phyloP scores from a whole-genome alignment of 768 basidiomycete species.

The Suillus cothurnatus region DNA sequence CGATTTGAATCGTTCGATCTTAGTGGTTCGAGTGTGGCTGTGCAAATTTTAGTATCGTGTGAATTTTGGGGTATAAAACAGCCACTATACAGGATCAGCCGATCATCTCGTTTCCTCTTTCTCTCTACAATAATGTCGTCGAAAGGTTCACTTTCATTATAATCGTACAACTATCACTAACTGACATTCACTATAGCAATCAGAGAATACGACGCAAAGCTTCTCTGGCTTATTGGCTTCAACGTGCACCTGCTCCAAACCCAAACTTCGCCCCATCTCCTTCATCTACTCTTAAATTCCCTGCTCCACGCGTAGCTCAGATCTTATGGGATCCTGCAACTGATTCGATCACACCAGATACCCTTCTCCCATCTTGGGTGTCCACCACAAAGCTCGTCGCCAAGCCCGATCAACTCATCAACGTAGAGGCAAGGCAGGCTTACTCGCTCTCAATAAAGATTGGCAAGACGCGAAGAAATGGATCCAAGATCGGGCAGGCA shows the following conservation, averaged over 20 bases:
- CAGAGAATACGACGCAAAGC: slow-evolving; percentile 99
- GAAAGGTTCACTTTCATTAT: slow-evolving; percentile 24
- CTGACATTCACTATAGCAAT: slow-evolving; percentile 52
- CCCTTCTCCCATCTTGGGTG: slow-evolving; percentile 76
- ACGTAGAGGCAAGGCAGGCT: slow-evolving; percentile 95
- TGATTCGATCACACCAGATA: slow-evolving; percentile 58
- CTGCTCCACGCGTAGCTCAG: slow-evolving; percentile 81
- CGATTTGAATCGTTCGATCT: slow-evolving; percentile 4
- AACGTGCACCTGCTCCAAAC: slow-evolving; percentile 81
- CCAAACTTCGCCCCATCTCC: slow-evolving; percentile 55
- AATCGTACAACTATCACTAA: neutral
- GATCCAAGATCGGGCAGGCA: slow-evolving; percentile 88
- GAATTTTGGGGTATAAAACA: slow-evolving; percentile 29
- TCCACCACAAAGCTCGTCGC: slow-evolving; percentile 87
- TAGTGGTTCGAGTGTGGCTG: slow-evolving; percentile 24
- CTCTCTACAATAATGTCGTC: slow-evolving; percentile 34
- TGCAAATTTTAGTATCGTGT: slow-evolving; percentile 30
- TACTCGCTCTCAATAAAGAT: slow-evolving; percentile 90
- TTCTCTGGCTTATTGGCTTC: slow-evolving; percentile 97
- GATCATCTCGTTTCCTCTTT: slow-evolving; percentile 3
- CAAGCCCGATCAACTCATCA: slow-evolving; percentile 99
- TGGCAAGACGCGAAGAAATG: slow-evolving; percentile 88
- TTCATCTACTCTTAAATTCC: slow-evolving; percentile 48
- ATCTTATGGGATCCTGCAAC: slow-evolving; percentile 80
- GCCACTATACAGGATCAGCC: neutral